Conservation (phyloP, 148 eudicot genomes). For the Cornus controversa region DNA sequence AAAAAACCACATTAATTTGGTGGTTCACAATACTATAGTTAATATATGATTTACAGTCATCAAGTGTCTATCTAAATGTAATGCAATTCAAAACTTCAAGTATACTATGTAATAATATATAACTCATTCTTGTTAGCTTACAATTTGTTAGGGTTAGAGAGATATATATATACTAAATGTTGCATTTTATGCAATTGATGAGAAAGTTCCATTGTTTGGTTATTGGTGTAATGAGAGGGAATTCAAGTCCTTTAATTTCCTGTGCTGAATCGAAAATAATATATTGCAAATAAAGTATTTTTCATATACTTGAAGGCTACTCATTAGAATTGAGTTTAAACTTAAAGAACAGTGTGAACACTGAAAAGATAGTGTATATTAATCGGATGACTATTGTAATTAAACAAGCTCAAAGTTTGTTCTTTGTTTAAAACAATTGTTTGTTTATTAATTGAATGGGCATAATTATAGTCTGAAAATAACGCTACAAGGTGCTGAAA, state of each 20-base stretch:
- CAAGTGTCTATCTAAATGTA: neutral
- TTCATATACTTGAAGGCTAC: no score
- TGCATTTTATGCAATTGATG: neutral
- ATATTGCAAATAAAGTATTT: neutral
- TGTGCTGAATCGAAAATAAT: neutral
- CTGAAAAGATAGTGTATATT: no score
- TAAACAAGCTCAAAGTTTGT: no score
- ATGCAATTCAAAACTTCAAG: neutral
- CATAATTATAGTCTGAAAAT: no score
- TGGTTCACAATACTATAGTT: constrained; percentile 1
- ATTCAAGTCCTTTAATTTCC: neutral
- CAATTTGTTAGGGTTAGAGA: neutral
- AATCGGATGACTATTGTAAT: no score
- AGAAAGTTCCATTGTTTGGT: neutral
- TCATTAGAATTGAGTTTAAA: neutral
- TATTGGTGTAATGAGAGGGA: constrained; percentile 1
- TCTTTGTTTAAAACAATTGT: neutral
- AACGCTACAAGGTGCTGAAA: no score
- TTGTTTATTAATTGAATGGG: neutral
- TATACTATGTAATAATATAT: neutral
- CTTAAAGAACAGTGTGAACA: neutral
- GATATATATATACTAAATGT: no score
- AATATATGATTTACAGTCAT: neutral
- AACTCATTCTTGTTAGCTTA: neutral
- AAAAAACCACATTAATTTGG: constrained; percentile 5